Evolutionary conservation across 2,329 filamentous ascomycete species (phyloP), one percentile per base, ranked within the genome.

Genomic region (Aureobasidium sp.): DNA sequence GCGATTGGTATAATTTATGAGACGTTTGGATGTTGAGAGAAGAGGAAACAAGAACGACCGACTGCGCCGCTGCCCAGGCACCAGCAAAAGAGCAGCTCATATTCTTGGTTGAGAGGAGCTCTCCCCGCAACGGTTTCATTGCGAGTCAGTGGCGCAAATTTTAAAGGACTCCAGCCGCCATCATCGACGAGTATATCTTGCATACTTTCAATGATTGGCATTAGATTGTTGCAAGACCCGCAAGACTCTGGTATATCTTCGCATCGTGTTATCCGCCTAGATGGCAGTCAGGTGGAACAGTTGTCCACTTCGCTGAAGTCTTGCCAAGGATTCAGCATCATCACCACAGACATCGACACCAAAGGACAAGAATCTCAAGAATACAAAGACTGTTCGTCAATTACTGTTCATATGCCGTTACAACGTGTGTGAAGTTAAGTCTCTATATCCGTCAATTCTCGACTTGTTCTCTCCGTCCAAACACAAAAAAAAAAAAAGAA

Each of bases 131-230:
- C 54, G 40, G 54, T 58, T 58, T 45, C 42, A 58, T 37, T 45
- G 27, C 54, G 54, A 58, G 54, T 58, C 54, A 58, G 54, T 45
- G 54, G 54, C 54, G 54, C 53, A n/a, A 57, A 57, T 29, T 44
- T 31, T 19, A 42, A 24, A 54, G 24, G 35, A 12, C 7, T 33
- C 14, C 33, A 37, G 19, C 31, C 47, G 7, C 27, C 49, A 33
- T 40, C 50, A 44, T 44, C 37, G 14, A 27, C 52, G 37, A 40
- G 35, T 40, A n/a, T 35, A 54, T 31, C 24, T 31, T 11, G 37
- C 50, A 44, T 17, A 27, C 29, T 19, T 9, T 49, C 5, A 11
- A 6, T 33, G 29, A 19, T 33, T 22, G 47, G 19, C 2, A 49
- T 6, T 1, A 14, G 17, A 33, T 33, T 33, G n/a, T 49, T 49